Percentiles rank a stretch among this genome's conserved stretches.
Evolutionary conservation across 2,329 filamentous ascomycete species (phyloP).

Genomic region (Trichophyton benhamiae): DNA sequence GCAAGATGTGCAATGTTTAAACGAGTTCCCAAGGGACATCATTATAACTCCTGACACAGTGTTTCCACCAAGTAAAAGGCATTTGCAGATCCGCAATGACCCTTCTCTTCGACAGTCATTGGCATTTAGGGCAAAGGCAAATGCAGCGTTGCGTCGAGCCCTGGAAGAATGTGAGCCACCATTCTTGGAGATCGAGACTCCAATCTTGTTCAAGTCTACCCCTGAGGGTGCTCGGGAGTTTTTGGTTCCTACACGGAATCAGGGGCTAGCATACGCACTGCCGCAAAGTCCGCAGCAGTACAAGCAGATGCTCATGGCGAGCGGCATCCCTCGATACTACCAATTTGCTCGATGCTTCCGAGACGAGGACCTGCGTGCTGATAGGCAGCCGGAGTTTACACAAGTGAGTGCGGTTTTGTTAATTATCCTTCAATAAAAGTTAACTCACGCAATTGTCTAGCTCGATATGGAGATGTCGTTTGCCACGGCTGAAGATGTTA

Average conservation of each 20-base stretch:
- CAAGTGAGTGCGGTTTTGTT: constrained; percentile 44
- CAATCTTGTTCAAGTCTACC: constrained; percentile 91
- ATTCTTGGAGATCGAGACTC: constrained; percentile 79
- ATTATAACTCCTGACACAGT: constrained; percentile 62
- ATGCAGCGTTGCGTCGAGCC: constrained; percentile 41
- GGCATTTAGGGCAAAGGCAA: constrained; percentile 52
- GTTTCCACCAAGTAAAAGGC: constrained; percentile 62
- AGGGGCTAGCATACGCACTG: constrained; percentile 71
- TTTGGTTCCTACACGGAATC: constrained; percentile 69
- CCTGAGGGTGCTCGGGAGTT: constrained; percentile 94
- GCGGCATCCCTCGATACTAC: constrained; percentile 69
- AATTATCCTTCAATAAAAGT: not conserved
- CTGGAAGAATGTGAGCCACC: constrained; percentile 41
- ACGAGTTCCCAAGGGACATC: constrained; percentile 61
- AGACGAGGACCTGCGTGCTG: constrained; percentile 83
- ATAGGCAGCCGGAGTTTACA: constrained; percentile 93
- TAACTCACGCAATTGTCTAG: constrained; percentile 30
- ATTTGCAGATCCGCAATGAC: constrained; percentile 75
- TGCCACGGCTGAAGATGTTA: constrained; percentile 58
- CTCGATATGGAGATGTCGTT: constrained; percentile 93
- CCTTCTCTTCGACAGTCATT: constrained; percentile 54
- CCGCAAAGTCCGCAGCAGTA: constrained; percentile 97
- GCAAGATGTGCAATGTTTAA: constrained; percentile 53
- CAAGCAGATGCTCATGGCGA: constrained; percentile 94
- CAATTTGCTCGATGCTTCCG: constrained; percentile 92